phyloP scores from a whole-genome alignment of 352 stramenopile species.

The Peronosclerospora sorghi region DNA sequence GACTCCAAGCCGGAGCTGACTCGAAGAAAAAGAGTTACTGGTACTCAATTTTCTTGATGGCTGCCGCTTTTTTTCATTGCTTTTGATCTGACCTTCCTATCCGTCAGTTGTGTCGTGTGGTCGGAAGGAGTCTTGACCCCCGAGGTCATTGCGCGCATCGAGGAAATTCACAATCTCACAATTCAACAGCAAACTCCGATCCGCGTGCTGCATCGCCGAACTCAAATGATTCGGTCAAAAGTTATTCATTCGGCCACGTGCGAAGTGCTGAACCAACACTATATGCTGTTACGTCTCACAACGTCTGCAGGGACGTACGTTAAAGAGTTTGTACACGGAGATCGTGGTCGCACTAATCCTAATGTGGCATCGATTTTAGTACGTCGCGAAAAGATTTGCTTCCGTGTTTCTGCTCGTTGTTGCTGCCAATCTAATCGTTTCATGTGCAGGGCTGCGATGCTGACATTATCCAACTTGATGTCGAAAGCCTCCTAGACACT shows the following conservation, averaged over 20 bases:
- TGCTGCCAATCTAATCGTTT: constrained; percentile 13
- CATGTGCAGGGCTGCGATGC: constrained; percentile 68
- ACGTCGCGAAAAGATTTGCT: constrained; percentile 5
- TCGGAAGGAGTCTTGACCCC: constrained; percentile 43
- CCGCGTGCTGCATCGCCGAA: constrained; percentile 94
- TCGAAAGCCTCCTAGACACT: constrained; percentile 81
- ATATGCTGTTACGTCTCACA: constrained; percentile 91
- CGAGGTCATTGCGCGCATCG: constrained; percentile 56
- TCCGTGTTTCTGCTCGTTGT: background rate
- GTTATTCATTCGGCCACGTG: constrained; percentile 82
- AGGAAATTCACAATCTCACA: constrained; percentile 70
- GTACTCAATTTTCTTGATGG: constrained; percentile 10
- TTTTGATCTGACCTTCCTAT: background rate
- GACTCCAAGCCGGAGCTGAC: constrained; percentile 67
- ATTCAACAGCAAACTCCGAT: constrained; percentile 95
- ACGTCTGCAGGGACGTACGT: constrained; percentile 97
- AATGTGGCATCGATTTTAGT: constrained; percentile 88
- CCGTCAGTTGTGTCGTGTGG: constrained; percentile 67
- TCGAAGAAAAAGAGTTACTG: constrained; percentile 86
- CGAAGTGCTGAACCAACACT: constrained; percentile 91
- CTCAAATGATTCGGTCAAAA: constrained; percentile 88
- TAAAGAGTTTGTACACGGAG: constrained; percentile 99
- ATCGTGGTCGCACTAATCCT: constrained; percentile 94
- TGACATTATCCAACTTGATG: constrained; percentile 97
- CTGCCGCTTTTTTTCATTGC: background rate